These are phyloP conservation scores for Sarocladium kiliense DNA, from an alignment of 2,329 filamentous ascomycete genomes.

Conservation along the genomic window DNA sequence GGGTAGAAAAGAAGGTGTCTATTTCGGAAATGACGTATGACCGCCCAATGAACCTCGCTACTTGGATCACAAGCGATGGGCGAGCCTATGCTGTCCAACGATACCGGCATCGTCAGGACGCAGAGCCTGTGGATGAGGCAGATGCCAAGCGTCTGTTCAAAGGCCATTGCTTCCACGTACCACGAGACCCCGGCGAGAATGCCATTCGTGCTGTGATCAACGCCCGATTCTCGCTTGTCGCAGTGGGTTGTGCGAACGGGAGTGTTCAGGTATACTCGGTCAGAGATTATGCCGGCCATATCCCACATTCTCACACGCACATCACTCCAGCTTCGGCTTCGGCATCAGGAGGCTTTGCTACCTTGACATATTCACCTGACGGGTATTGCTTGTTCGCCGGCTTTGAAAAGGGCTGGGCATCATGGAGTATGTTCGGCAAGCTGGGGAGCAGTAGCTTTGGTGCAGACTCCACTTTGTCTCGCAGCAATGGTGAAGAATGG, in stretches of 20 bases:
- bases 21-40: slow-evolving; percentile 88
- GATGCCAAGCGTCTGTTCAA: slow-evolving; percentile 69
- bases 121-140: slow-evolving; percentile 34
- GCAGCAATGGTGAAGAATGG: slow-evolving; percentile 74
- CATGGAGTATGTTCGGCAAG: slow-evolving; percentile 97
- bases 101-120: slow-evolving; percentile 36
- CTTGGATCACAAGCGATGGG: slow-evolving; percentile 88
- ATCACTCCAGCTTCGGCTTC: slow-evolving; percentile 61
- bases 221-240: slow-evolving; percentile 88
- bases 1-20: slow-evolving; percentile 71
- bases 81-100: slow-evolving; percentile 88
- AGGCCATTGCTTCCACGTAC: slow-evolving; percentile 84
- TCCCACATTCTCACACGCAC: slow-evolving; percentile 79
- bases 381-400: slow-evolving; percentile 95
- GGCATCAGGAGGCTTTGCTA: slow-evolving; percentile 66
- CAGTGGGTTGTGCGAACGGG: slow-evolving; percentile 76
- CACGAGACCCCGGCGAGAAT: slow-evolving; percentile 51
- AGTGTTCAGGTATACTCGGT: slow-evolving; percentile 86
- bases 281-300: slow-evolving; percentile 88
- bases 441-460: slow-evolving; percentile 79
- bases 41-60: slow-evolving; percentile 89
- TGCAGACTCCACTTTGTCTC: slow-evolving; percentile 58
- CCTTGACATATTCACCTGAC: slow-evolving; percentile 83
- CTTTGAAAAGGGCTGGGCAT: slow-evolving; percentile 88
- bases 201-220: slow-evolving; percentile 81